Evolutionary conservation across 768 basidiomycete genomes (phyloP), one percentile per base, ranked within the genome.

Genomic region (Suillus americanus): DNA sequence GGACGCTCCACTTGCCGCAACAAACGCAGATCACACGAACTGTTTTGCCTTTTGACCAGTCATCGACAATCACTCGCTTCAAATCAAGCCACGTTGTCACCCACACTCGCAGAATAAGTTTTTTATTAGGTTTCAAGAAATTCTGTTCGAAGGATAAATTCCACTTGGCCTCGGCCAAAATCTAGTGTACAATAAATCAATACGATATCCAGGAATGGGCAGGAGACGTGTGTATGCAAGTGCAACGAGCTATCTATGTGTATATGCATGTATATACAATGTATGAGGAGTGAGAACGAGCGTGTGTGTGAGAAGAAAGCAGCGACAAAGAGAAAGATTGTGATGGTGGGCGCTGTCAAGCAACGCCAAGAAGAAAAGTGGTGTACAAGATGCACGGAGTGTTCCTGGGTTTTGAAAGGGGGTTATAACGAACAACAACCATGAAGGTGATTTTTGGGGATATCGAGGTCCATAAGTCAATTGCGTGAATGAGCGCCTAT

Each of bases 191-290:
- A 75, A 75, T 76, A 74, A 76, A 67, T 74, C 73, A 74, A 75
- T 76, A 75, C 75, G 66, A 74, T 68, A 73, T 23, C 66, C 72
- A 75, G 65, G 62, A 23, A 25, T 54, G 60, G 55, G 53, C 33
- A n/a, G 16, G 67, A 60, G 63, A 40, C 63, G 64, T 77, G 75
- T 75, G 75, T 73, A 75, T 62, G 65, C 73, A 25, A 64, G 57
- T 46, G 61, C 53, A 20, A 63, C 51, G 45, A 38, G 62, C 63
- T 43, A 73, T 76, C 72, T 77, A 75, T 75, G 77, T 75, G 74
- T 69, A 74, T 77, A 75, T 77, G 70, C 75, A 71, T 71, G 73
- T 74, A 75, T 77, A 75, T 77, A 74, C 75, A 77, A 61, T 75
- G 73, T 71, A 67, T 71, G 75, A 74, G 73, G 68, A 37, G 13